Evolutionary conservation across 169 alveolate species (phyloP).

Genomic region (Plasmodium malariae): DNA sequence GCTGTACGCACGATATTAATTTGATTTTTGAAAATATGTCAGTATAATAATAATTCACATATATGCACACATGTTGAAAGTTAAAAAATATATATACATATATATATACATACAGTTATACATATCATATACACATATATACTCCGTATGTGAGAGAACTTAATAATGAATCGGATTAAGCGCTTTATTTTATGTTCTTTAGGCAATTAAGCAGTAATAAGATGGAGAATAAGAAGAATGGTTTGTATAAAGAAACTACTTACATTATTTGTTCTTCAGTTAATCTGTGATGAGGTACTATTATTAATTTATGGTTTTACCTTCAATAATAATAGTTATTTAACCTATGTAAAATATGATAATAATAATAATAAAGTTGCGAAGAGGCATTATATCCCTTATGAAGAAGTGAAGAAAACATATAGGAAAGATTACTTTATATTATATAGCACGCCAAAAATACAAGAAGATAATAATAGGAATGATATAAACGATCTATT

Average conservation of each 20-base stretch:
- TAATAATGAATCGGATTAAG: neutral
- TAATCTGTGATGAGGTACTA: neutral
- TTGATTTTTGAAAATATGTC: too few relatives aligned
- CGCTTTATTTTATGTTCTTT: neutral
- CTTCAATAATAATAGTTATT: neutral
- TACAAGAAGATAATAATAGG: neutral
- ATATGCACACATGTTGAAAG: neutral
- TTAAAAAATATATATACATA: too few relatives aligned
- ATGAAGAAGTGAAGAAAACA: neutral
- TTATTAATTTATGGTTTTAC: constrained; percentile 7
- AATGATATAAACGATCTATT: neutral
- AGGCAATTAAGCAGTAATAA: neutral
- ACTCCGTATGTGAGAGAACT: too few relatives aligned
- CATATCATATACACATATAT: neutral
- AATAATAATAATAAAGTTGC: neutral
- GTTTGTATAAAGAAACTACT: constrained; percentile 10
- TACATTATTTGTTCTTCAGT: constrained; percentile 17
- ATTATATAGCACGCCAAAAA: neutral
- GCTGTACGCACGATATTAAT: too few relatives aligned
- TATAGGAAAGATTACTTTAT: constrained; percentile 3
- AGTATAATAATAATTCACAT: neutral
- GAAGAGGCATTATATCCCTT: neutral
- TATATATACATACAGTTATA: neutral
- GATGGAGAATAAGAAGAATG: constrained; percentile 55
- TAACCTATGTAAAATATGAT: neutral